These are phyloP conservation scores for Leccinum subrobustum DNA, from an alignment of 1,284 basidiomycete species.

Conservation along the genomic window DNA sequence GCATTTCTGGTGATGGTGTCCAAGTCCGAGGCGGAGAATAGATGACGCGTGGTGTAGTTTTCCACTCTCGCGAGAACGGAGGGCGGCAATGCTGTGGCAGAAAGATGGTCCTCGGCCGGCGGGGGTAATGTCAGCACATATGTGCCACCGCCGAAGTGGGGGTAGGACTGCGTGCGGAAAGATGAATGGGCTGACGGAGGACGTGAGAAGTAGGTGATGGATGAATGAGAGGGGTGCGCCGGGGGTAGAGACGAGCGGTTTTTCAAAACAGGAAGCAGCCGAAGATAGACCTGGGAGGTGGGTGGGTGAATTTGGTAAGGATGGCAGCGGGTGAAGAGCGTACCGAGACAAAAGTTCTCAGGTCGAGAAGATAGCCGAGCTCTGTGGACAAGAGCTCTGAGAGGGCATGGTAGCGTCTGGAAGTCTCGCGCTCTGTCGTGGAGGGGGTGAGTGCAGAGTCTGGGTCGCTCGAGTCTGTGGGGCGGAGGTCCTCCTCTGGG, in stretches of 20 bases:
- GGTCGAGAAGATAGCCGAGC: slow-evolving; percentile 73
- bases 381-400: slow-evolving; percentile 84
- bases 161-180: slow-evolving; percentile 24
- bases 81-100: background rate
- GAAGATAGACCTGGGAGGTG: slow-evolving; percentile 32
- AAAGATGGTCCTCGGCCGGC: slow-evolving; percentile 10
- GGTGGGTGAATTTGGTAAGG: slow-evolving; percentile 24
- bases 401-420: slow-evolving; percentile 65
- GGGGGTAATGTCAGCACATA: background rate
- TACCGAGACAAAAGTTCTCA: slow-evolving; percentile 75
- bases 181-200: slow-evolving; percentile 30
- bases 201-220: slow-evolving; percentile 37
- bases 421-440: slow-evolving; percentile 36
- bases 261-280: slow-evolving; percentile 30
- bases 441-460: background rate
- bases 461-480: slow-evolving; percentile 5
- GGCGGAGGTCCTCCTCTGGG: slow-evolving; percentile 16
- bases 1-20: slow-evolving; percentile 70
- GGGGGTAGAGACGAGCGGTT: slow-evolving; percentile 42
- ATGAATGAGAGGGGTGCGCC: slow-evolving; percentile 33
- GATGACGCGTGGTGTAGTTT: slow-evolving; percentile 38
- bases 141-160: slow-evolving; percentile 11
- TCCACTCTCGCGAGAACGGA: slow-evolving; percentile 33
- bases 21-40: slow-evolving; percentile 56
- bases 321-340: slow-evolving; percentile 23